These are phyloP conservation scores for Talaromyces sp. DNA, from an alignment of 2,329 filamentous ascomycete species.

Conservation along the genomic window DNA sequence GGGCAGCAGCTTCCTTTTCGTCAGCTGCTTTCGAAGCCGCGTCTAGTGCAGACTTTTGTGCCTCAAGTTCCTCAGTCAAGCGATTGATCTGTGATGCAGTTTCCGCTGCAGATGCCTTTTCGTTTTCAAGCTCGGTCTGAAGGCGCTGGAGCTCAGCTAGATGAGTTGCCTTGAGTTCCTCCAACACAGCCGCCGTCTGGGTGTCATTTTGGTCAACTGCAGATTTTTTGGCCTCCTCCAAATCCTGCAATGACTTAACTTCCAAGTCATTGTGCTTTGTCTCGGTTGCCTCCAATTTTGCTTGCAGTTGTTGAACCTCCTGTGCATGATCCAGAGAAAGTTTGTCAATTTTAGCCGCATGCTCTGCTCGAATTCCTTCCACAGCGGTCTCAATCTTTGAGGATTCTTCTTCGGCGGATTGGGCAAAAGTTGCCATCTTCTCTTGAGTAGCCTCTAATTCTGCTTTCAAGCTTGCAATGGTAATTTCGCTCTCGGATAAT, in stretches of 20 bases:
- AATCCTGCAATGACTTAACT: constrained; percentile 32
- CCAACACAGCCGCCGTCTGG: constrained; percentile 30
- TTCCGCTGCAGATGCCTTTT: constrained; percentile 27
- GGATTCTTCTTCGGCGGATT: constrained; percentile 23
- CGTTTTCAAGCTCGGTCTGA: constrained; percentile 30
- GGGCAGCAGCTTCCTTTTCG: constrained; percentile 29
- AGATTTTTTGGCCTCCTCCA: constrained; percentile 35
- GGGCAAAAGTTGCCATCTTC: constrained; percentile 29
- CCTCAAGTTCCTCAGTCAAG: constrained; percentile 30
- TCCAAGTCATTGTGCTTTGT: constrained; percentile 33
- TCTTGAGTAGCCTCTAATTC: constrained; percentile 34
- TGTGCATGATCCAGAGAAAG: constrained; percentile 29
- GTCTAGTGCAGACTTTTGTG: constrained; percentile 26
- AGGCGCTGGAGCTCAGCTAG: constrained; percentile 32
- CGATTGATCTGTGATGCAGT: constrained; percentile 27
- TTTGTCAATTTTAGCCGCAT: constrained; percentile 30
- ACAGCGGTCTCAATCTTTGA: constrained; percentile 22
- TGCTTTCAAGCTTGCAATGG: constrained; percentile 27
- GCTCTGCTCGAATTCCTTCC: constrained; percentile 27
- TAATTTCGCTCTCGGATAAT: constrained; percentile 34
- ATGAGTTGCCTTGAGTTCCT: constrained; percentile 35
- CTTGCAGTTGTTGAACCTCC: constrained; percentile 29
- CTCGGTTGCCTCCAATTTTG: constrained; percentile 34
- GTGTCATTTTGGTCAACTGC: constrained; percentile 34
- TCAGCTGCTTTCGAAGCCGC: constrained; percentile 23